Conservation (phyloP, 2,329 filamentous ascomycete genomes). For the Microsporum ferrugineum region DNA sequence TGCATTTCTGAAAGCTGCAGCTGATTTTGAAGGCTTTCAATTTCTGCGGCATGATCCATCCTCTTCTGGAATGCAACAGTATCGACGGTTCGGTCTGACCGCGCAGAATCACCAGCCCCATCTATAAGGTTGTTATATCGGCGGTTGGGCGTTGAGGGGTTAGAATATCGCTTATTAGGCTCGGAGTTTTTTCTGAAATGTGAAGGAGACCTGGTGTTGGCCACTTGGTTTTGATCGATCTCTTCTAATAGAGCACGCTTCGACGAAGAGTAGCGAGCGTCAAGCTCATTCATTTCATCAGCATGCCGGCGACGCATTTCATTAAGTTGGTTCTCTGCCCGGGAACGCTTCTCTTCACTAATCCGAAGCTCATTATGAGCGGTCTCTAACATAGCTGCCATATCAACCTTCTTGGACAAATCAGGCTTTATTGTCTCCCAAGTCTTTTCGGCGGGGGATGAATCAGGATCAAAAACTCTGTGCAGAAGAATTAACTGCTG, state of each 20-base stretch:
- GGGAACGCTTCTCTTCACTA: conserved; percentile 65
- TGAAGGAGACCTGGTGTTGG: conserved; percentile 61
- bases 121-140: conserved; percentile 55
- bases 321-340: conserved; percentile 70
- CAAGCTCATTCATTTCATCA: conserved; percentile 57
- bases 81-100: conserved; percentile 77
- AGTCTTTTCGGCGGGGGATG: conserved; percentile 51
- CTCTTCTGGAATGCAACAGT: conserved; percentile 73
- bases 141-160: conserved; percentile 60
- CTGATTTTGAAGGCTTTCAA: conserved; percentile 88
- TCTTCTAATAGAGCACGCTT: conserved; percentile 72
- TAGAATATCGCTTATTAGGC: conserved; percentile 54
- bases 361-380: conserved; percentile 80
- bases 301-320: conserved; percentile 65
- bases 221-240: conserved; percentile 71
- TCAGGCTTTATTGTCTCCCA: conserved; percentile 60
- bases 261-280: conserved; percentile 49
- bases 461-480: conserved; percentile 72
- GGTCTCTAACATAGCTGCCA: conserved; percentile 76
- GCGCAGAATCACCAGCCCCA: conserved; percentile 57
- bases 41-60: conserved; percentile 80
- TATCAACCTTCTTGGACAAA: conserved; percentile 55
- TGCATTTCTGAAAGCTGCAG: conserved; percentile 91
- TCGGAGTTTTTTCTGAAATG: conserved; percentile 52
- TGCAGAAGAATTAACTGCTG: conserved; percentile 70